Evolutionary conservation across 768 basidiomycete species (phyloP), one percentile per base, ranked within the genome.

Genomic region (Lanmaoa rubissima): DNA sequence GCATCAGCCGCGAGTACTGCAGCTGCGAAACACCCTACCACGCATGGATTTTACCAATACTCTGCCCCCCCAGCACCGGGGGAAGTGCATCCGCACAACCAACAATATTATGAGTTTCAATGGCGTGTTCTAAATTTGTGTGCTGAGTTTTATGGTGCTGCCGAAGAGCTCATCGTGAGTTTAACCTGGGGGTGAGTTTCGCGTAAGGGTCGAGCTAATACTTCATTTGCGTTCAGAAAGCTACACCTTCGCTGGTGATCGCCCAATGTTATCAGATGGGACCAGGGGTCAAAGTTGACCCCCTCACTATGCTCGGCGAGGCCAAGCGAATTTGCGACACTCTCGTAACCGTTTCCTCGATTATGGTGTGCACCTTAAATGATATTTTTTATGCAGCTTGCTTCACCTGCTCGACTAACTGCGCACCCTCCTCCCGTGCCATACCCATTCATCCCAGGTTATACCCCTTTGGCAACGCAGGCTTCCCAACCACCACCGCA

Each of bases 61-160:
- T 70, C 73, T 41, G 69, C 69, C 47, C 72, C 76, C 31, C 74
- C 79, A 45, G 71, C 74, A 31, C 70, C 79, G 26, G 74, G 80
- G 13, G 78, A 77, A 44, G 75, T 85, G 26, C 82, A 81, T 54
- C 75, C 84, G 3, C 83, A 86, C 60, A 88, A 88, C 67, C 86
- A 89, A 59, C 84, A 85, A 64, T 91, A 89, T 69, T 90, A 89
- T 70, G 88, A 92, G 66, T 92, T 92, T 65, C 90, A 92, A 68
- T 92, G 90, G 90, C 83, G 88, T 52, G 83, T 90, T 40, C 70
- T 92, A 55, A 90, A 90, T 65, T 75, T 92, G 40, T 92, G 90
- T 70, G 85, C 88, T 1, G 90, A 92, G 68, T 92, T 92, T 68
- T 92, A 92, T 73, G 86, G 84, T 28, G 90, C 90, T 7, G 90